Evolutionary conservation across 495 filamentous ascomycete species (phyloP), one percentile per base, ranked within the genome.

Genomic region (Penicillium lividum): DNA sequence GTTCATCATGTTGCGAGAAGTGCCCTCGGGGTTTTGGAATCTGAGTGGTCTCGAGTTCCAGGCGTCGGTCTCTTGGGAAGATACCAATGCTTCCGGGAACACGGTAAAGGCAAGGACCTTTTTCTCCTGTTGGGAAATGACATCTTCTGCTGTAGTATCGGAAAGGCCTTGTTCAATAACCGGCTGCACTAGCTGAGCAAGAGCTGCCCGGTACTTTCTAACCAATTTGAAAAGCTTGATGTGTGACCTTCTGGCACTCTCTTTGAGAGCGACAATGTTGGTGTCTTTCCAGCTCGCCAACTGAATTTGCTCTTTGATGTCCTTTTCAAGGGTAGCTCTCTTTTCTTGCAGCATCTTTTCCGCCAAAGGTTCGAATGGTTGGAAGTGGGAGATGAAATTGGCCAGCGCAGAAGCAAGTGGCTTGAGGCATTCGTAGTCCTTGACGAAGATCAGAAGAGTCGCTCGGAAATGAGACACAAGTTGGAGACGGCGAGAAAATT

Each of bases 251-350:
- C 87, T 84, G 2, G 94, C 91, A 71, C 92, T 97, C 58, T 96
- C 92, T 65, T 84, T 80, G 40, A 99, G 74, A 7, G 91, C 89
- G 53, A 89, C 85, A 51, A 99, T 93, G 60, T 96, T 98, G 25
- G 89, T 96, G 63, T 98, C 95, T 66, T 95, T 94, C 95, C 95
- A 98, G 67, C 90, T 96, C 2, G 91, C 90, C 56, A 98, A 73
- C 31, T 93, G 81, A 22, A 98, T 80, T 30, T 97, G 86, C 59
- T 96, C 89, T 62, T 89, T 90, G 79, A 98, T 88, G 47, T 90
- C 82, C 68, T 91, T 95, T 68, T 97, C 92, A 8, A 96, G 77
- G 5, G 80, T 75, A 1, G 73, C 73, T 53, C 91, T 80, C 27
- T 86, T 88, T 43, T 86, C 80, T 25, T 66, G 74, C 50, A 97